phyloP scores from a whole-genome alignment of 805 yeast species.

The Zygosaccharomyces kombuchaensis region DNA sequence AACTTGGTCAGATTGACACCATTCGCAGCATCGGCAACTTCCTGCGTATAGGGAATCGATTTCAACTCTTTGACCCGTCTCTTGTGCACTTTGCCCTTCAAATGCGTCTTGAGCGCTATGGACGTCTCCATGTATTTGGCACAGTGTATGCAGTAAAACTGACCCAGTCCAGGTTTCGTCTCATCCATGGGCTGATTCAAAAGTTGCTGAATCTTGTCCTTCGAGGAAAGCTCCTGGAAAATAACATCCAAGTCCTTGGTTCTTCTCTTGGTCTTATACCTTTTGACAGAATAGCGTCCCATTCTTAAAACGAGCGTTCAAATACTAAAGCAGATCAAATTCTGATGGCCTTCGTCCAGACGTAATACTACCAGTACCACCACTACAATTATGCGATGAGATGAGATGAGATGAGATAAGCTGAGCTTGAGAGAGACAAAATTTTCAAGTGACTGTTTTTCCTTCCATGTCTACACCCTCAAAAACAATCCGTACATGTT shows the following conservation, averaged over 20 bases:
- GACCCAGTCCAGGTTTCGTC: constrained; percentile 89
- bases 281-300: constrained; percentile 84
- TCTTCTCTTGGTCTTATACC: constrained; percentile 88
- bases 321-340: neutral
- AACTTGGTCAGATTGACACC: constrained; percentile 72
- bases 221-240: constrained; percentile 63
- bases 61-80: constrained; percentile 75
- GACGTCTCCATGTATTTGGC: constrained; percentile 86
- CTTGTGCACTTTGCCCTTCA: constrained; percentile 74
- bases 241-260: constrained; percentile 80
- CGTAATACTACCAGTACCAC: neutral
- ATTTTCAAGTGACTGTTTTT: neutral
- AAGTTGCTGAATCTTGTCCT: constrained; percentile 58
- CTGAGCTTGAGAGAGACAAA: constrained; percentile 11
- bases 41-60: constrained; percentile 76
- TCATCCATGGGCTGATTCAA: constrained; percentile 86
- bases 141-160: constrained; percentile 90
- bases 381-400: neutral
- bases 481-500: constrained; percentile 5
- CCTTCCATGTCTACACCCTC: constrained; percentile 2
- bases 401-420: constrained; percentile 14
- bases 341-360: neutral
- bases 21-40: constrained; percentile 88
- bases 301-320: constrained; percentile 34
- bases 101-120: constrained; percentile 65